Conservation (phyloP, 495 filamentous ascomycete genomes). For the Aspergillus affinis region DNA sequence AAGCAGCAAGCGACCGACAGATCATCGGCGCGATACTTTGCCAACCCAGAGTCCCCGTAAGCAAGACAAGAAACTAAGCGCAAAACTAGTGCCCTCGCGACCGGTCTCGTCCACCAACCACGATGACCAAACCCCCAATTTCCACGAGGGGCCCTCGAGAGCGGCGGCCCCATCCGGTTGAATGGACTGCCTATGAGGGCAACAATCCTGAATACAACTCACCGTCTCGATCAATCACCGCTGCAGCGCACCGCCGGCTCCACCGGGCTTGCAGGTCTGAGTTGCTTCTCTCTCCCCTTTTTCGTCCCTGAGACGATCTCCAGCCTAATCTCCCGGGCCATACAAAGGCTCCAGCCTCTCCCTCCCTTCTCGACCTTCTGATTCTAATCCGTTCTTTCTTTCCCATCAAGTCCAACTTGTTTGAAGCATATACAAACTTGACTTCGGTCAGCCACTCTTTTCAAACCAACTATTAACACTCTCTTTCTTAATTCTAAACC, state of each 20-base stretch:
- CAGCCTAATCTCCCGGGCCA: constrained; percentile 44
- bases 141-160: constrained; percentile 18
- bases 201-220: background rate
- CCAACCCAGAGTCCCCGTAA: constrained; percentile 2
- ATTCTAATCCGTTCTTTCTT: constrained; percentile 32
- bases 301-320: constrained; percentile 35
- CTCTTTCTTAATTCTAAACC: constrained; percentile 46
- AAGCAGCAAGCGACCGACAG: constrained; percentile 16
- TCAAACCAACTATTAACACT: constrained; percentile 40
- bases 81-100: constrained; percentile 7
- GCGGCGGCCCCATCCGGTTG: constrained; percentile 14
- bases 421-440: too few relatives aligned
- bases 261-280: background rate
- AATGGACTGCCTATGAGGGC: constrained; percentile 10
- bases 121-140: constrained; percentile 4
- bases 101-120: constrained; percentile 10
- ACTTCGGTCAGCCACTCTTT: constrained; percentile 61
- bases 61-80: constrained; percentile 6
- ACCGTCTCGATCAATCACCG: background rate
- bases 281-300: constrained; percentile 19
- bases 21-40: constrained; percentile 7
- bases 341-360: constrained; percentile 43
- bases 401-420: constrained; percentile 35
- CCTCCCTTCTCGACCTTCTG: constrained; percentile 23
- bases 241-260: background rate